Conservation (phyloP, 768 basidiomycete genomes). For the Tricholoma sp. region DNA sequence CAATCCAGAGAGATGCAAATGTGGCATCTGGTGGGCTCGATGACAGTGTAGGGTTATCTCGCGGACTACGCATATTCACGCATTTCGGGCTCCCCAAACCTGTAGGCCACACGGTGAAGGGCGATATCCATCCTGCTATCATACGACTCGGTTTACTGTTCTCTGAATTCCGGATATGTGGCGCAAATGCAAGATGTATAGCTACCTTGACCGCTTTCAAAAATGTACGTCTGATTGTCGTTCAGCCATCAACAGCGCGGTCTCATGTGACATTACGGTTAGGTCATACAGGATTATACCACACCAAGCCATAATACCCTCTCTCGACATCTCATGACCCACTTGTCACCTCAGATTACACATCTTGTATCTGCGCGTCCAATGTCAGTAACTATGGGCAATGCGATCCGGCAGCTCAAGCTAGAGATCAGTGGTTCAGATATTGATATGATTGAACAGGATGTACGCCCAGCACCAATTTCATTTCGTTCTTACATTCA, state of each 20-base stretch:
- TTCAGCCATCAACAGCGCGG: not conserved
- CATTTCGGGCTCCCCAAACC: constrained; percentile 78
- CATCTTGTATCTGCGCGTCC: constrained; percentile 84
- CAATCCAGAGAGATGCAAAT: constrained; percentile 21
- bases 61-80: constrained; percentile 77
- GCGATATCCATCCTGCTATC: constrained; percentile 88
- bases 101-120: constrained; percentile 51
- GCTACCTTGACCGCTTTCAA: constrained; percentile 90
- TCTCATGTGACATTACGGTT: constrained; percentile 10
- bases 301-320: constrained; percentile 85
- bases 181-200: constrained; percentile 94
- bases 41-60: constrained; percentile 38
- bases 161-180: constrained; percentile 86
- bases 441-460: constrained; percentile 92
- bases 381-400: constrained; percentile 92
- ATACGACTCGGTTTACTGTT: constrained; percentile 85
- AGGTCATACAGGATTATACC: constrained; percentile 90
- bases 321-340: constrained; percentile 85
- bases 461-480: constrained; percentile 35
- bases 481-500: not conserved
- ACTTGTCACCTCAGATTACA: constrained; percentile 90
- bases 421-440: constrained; percentile 90
- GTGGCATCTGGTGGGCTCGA: constrained; percentile 18
- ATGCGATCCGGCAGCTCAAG: constrained; percentile 91
- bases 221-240: constrained; percentile 49